Base-by-base conservation (phyloP, 805 yeast genomes). In the Cyberlindnera veronae region DNA sequence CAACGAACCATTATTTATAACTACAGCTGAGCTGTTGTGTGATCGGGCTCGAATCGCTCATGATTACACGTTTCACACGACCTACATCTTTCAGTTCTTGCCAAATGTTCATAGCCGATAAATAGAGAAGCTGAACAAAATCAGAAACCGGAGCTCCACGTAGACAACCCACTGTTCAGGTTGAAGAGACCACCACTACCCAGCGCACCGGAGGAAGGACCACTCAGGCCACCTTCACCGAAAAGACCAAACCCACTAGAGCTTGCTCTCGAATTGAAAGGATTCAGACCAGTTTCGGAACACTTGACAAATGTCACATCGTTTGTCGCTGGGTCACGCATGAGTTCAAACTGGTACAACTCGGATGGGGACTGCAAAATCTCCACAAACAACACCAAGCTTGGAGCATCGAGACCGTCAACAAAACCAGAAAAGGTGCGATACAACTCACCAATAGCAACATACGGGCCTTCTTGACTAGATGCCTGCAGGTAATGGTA, bases 251-350 rank as follows among this genome's bases (percentile, higher is more conserved):
- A 18, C 15, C 32, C 32, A 18, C 9, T 21, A 11, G 34, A 31
- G 17, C n/a, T 31, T 11, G 34, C 4, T 34, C 42, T 30, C 3
- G 38, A 39, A 3, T 37, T 37, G 26, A 30, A 29, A 12, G 34
- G 28, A 19, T 4, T 6, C 13, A 20, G 34, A 22, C 20, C 29
- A 14, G 12, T 16, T 4, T 39, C 37, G 4, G 39, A 7, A 16
- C 52, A 40, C 27, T 42, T 51, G n/a, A 53, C 45, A 27, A 39
- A 45, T 4, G 39, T 39, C 6, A 49, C 22, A n/a, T 44, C 42
- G 13, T 50, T 54, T 20, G 33, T 2, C 14, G 36, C 38, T n/a
- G n/a, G n/a, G 19, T 41, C 53, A 6, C 36, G 26, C 13, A 46
- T 15, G 6, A 37, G 15, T 6, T 45, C 51, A 22, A 48, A 38